phyloP scores from a whole-genome alignment of 176 grass and related monocot species.

The Cenchrus americanus region DNA sequence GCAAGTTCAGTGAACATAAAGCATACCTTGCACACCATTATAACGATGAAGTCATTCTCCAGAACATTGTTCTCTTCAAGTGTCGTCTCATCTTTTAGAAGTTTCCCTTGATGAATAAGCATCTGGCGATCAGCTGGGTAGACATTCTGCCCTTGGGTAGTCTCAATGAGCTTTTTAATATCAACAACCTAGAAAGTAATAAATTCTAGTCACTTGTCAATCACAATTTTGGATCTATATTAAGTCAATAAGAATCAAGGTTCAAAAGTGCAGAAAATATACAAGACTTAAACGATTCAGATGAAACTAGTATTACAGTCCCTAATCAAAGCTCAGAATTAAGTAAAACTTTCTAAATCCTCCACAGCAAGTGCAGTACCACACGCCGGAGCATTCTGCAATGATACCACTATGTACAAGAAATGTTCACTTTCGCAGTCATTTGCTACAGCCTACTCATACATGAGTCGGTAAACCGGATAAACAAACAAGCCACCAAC shows the following conservation, averaged over 20 bases:
- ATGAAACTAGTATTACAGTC: not conserved
- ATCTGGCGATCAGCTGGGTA: conserved; percentile 83
- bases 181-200: conserved; percentile 51
- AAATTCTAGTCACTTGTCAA: not conserved
- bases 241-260: not conserved
- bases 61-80: conserved; percentile 79
- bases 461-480: not conserved
- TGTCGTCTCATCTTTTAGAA: conserved; percentile 79
- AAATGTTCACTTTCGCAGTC: not conserved
- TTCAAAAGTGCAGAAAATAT: not conserved
- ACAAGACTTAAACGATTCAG: not conserved
- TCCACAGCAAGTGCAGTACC: not conserved
- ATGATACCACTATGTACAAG: not conserved
- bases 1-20: not conserved
- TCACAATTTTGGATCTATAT: not conserved
- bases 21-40: conserved; percentile 50
- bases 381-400: not conserved
- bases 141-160: conserved; percentile 57
- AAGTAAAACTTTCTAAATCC: not conserved
- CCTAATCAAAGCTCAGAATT: not conserved
- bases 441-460: not conserved
- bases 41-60: conserved; percentile 79
- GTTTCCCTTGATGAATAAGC: conserved; percentile 78
- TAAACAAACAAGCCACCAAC: not conserved
- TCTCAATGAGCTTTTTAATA: conserved; percentile 76